phyloP scores from a whole-genome alignment of 129 eudicot species.

The Flaveria brownii region DNA sequence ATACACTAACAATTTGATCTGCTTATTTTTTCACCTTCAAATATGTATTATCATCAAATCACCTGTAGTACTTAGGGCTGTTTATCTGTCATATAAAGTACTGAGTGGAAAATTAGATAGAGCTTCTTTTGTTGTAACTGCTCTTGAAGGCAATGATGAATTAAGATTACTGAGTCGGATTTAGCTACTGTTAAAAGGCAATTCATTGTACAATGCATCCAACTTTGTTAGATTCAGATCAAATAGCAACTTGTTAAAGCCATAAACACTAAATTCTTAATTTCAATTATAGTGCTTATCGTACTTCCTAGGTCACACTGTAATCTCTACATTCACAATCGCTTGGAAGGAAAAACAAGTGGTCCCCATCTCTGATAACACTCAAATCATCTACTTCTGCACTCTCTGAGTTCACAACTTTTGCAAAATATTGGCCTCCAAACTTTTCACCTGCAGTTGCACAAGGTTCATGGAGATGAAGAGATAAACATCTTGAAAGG shows the following conservation, averaged over 20 bases:
- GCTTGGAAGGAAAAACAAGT: slow-evolving; percentile 61
- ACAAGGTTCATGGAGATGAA: slow-evolving; percentile 26
- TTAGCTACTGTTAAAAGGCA: slow-evolving; percentile 15
- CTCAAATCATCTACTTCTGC: slow-evolving; percentile 89
- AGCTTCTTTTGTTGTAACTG: slow-evolving; percentile 27
- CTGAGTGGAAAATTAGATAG: slow-evolving; percentile 25
- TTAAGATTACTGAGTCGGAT: slow-evolving; percentile 19
- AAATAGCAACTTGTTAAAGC: slow-evolving; percentile 38
- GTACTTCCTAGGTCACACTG: slow-evolving; percentile 30
- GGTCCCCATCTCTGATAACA: slow-evolving; percentile 87
- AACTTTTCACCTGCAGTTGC: slow-evolving; percentile 78
- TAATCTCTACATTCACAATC: slow-evolving; percentile 36
- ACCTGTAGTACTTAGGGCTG: slow-evolving; percentile 19
- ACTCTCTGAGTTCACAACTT: slow-evolving; percentile 63
- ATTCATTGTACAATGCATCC: slow-evolving; percentile 27
- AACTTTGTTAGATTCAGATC: slow-evolving; percentile 32
- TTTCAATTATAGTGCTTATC: slow-evolving; percentile 30
- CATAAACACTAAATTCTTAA: slow-evolving; percentile 29
- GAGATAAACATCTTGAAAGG: slow-evolving; percentile 6
- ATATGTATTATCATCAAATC: slow-evolving; percentile 15
- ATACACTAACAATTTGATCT: slow-evolving; percentile 26
- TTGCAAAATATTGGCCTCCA: slow-evolving; percentile 51
- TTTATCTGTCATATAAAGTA: slow-evolving; percentile 21
- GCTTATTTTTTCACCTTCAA: slow-evolving; percentile 30
- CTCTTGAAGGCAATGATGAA: slow-evolving; percentile 39